Conservation (phyloP, 2,329 filamentous ascomycete genomes). For the Curvularia verruculosa region DNA sequence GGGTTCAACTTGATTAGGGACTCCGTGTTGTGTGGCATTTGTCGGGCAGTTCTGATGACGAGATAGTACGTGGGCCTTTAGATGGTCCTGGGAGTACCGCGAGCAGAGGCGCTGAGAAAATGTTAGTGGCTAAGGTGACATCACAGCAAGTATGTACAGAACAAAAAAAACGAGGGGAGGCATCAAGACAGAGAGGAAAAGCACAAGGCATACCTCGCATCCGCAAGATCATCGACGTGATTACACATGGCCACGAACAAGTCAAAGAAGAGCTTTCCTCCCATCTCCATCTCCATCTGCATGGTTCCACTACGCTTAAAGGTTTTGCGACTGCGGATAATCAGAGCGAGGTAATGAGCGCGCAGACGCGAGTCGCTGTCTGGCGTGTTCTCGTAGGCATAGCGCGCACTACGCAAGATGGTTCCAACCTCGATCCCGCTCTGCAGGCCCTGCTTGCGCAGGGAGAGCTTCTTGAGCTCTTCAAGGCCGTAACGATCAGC, state of each 20-base stretch:
- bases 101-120: conserved; percentile 22
- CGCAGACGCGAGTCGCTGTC: conserved; percentile 90
- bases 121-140: conserved; percentile 21
- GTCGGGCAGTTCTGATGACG: conserved; percentile 26
- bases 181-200: conserved; percentile 18
- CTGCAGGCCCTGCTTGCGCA: conserved; percentile 94
- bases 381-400: conserved; percentile 93
- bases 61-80: conserved; percentile 19
- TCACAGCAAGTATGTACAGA: conserved; percentile 10
- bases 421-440: conserved; percentile 89
- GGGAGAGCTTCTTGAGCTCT: conserved; percentile 86
- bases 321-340: conserved; percentile 95
- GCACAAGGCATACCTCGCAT: conserved; percentile 64
- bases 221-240: conserved; percentile 94
- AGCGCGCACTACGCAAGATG: conserved; percentile 90
- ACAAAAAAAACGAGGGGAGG: background rate
- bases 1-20: conserved; percentile 20
- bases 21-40: conserved; percentile 18
- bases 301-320: conserved; percentile 98
- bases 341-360: conserved; percentile 95
- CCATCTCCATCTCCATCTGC: conserved; percentile 97
- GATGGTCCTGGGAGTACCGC: conserved; percentile 38
- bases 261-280: conserved; percentile 96
- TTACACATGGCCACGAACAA: conserved; percentile 98
- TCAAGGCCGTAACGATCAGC: conserved; percentile 90